Evolutionary conservation across 306 rosid genomes (phyloP).

Genomic region (Spatholobus suberectus): DNA sequence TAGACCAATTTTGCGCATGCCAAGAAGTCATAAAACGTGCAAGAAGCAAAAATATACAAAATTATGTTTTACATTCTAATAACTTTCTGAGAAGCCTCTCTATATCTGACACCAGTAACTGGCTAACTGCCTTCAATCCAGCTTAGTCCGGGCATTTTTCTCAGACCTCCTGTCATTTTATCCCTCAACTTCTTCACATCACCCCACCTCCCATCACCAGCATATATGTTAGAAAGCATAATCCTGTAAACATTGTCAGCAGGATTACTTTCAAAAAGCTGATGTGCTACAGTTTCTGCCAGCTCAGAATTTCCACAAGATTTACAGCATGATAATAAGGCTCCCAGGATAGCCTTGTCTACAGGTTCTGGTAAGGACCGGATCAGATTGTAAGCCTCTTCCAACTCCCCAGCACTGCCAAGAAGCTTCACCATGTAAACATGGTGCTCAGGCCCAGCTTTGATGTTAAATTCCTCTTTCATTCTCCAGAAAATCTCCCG

Average conservation of each 20-base stretch:
- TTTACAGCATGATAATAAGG: constrained; percentile 83
- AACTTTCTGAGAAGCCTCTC: constrained; percentile 32
- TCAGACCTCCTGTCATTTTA: constrained; percentile 51
- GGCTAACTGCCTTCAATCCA: constrained; percentile 56
- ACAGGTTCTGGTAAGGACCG: constrained; percentile 75
- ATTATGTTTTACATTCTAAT: constrained; percentile 6
- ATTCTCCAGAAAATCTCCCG: constrained; percentile 65
- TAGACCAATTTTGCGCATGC: constrained; percentile 17
- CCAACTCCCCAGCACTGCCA: constrained; percentile 77
- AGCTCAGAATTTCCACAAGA: constrained; percentile 65
- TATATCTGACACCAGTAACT: constrained; percentile 2
- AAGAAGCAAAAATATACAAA: constrained; percentile 5
- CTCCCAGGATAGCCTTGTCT: constrained; percentile 84
- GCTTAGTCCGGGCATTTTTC: constrained; percentile 76
- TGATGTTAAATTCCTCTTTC: constrained; percentile 65
- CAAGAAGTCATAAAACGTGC: neutral
- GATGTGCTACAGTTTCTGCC: constrained; percentile 72
- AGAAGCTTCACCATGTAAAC: constrained; percentile 91
- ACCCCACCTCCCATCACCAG: constrained; percentile 81
- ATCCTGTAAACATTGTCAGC: constrained; percentile 59
- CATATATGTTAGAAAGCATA: constrained; percentile 85
- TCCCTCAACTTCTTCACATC: constrained; percentile 74
- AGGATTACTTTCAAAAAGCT: constrained; percentile 61
- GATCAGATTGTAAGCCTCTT: constrained; percentile 75
- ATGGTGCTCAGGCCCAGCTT: constrained; percentile 72